A percentile compares a stretch with the other conserved stretches of the same genome.
These are phyloP conservation scores for Cyathus striatus DNA, from an alignment of 768 basidiomycete genomes.

Conservation along the genomic window DNA sequence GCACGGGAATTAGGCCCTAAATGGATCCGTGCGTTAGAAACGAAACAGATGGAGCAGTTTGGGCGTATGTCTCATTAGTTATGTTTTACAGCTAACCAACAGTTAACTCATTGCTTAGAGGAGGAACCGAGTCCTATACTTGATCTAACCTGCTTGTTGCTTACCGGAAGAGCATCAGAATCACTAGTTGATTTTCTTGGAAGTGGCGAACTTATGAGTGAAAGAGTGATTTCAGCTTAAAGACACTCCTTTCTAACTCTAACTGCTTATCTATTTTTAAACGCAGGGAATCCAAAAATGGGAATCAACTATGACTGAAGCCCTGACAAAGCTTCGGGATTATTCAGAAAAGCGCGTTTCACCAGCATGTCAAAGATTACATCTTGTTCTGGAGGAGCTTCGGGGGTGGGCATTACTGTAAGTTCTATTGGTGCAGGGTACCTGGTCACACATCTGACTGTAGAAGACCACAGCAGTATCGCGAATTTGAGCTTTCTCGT, in stretches of 20 bases:
- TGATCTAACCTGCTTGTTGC: constrained; percentile 66
- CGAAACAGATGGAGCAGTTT: constrained; percentile 60
- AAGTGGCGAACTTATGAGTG: constrained; percentile 76
- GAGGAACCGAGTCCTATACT: constrained; percentile 57
- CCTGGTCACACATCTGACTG: constrained; percentile 7
- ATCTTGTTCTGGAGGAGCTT: constrained; percentile 73
- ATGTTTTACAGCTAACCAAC: constrained; percentile 17
- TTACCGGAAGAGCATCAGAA: constrained; percentile 69
- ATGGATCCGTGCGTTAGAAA: constrained; percentile 65
- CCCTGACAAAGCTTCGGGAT: constrained; percentile 69
- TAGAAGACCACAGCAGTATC: constrained; percentile 49
- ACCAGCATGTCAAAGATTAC: constrained; percentile 72
- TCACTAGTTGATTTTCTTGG: constrained; percentile 70
- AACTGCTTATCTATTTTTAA: constrained; percentile 15
- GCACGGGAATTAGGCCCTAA: constrained; percentile 69
- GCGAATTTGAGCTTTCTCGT: constrained; percentile 46
- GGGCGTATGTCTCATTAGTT: constrained; percentile 41
- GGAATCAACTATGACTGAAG: constrained; percentile 70
- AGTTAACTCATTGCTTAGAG: constrained; percentile 32
- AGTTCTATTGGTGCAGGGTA: constrained; percentile 10
- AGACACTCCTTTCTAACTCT: constrained; percentile 4
- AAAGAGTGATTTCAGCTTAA: constrained; percentile 59
- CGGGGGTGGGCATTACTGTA: constrained; percentile 76
- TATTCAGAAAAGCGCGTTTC: constrained; percentile 63
- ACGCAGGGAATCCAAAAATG: constrained; percentile 82